Base-by-base conservation (phyloP, 805 yeast species). In the Lachancea cidri region DNA sequence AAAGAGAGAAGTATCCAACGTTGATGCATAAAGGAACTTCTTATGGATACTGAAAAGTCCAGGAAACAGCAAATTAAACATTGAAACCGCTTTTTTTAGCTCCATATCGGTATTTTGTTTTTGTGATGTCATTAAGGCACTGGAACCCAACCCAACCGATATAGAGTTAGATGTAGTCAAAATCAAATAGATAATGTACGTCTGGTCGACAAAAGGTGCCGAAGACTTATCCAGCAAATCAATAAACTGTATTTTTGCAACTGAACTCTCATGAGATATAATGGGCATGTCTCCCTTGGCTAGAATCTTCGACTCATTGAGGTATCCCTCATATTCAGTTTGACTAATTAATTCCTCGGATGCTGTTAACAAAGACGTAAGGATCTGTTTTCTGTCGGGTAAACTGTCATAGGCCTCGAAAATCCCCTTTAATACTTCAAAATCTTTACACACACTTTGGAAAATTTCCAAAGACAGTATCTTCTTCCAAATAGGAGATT, bases 141-240 rank as follows among this genome's bases (percentile, higher is more conserved):
- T 69, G 27, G 71, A 65, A 5, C 84, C 79, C 15, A 86, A 67
- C 1, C 89, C 89, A 22, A 88, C 95, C 3, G 86, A 72, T 16
- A 81, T 66, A 2, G 73, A 58, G 37, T 72, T 70, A 2, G 81
- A 51, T 29, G 81, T 71, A 13, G 69, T 67, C 36, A 80, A 65
- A 0, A 84, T 70, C 25, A 91, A 67, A 56, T 69, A 76, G 37
- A 76, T 66, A 1, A 77, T 60, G 44, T 93, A 89, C 0, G 82
- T 73, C 4, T 67, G 68, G 2, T 93, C 85, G 2, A 72, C 65
- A 1, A 68, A 54, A 0, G 96, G 96, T 0, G 96, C 81, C 19
- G 85, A 94, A 0, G 67, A 51, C 53, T 88, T 88, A 56, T 91
- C 98, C 17, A 93, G 69, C 39, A 81, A 74, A 42, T 91, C 96